Base-by-base conservation (phyloP, 176 grass and related monocot species). In the Oryza meridionalis region DNA sequence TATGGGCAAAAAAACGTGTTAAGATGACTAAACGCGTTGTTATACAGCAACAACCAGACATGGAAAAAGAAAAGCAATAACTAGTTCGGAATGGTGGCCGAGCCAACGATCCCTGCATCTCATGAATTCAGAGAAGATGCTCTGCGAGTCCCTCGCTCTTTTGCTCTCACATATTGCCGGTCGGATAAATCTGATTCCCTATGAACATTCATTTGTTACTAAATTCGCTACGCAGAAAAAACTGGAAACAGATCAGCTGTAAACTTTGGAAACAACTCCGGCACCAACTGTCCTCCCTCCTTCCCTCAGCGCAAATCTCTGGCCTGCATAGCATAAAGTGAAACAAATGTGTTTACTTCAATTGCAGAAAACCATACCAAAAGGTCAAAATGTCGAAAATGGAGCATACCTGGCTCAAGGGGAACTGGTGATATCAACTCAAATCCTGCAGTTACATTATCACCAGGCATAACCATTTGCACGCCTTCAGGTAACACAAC, bases 381-480 rank as follows among this genome's bases (percentile, higher is more conserved):
- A 44, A 72, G 53, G 21, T 45, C 3, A 1, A 40, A 0, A 53
- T 21, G 44, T 16, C 3, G 2, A 11, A 62, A 64, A 47, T 73
- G 16, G 72, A 1, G 6, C 16, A 12, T 94, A 98, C 96, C 96
- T 79, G 90, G 86, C 75, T 99, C 96, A 35, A 99, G 96, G 6
- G 96, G 93, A 85, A 99, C 88, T 49, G 93, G 40, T 8, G 83
- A 87, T 79, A 96, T 96, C 76, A 99, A 88, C 81, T 99, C 93
- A 15, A 99, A 96, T 81, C 38, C 26, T 17, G 89, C 93, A 7
- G 96, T 94, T 13, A 99, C 93, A 29, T 99, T 99, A 78, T 99
- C 94, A 49, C 96, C 96, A 3, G 96, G 96, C 96, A 99, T 89
- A 49, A 99, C 96, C 96, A 99, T 99, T 84, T 93, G 83, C 21